phyloP scores from a whole-genome alignment of 345 rosid genomes.

The Linum usitatissimum region DNA sequence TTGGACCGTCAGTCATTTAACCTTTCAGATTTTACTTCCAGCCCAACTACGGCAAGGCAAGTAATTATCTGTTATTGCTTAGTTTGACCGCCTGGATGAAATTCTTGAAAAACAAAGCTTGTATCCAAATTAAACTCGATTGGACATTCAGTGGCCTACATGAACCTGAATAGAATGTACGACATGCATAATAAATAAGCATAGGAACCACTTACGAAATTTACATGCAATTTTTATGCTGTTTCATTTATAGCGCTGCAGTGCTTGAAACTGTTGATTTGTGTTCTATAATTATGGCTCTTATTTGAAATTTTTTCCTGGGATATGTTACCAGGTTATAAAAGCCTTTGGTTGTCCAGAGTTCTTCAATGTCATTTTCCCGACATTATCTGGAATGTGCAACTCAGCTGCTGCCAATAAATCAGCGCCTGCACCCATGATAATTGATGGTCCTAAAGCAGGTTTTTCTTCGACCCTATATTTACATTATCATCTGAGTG shows the following conservation, averaged over 20 bases:
- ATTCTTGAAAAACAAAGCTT: not conserved
- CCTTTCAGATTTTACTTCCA: not conserved
- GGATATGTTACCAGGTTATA: conserved; percentile 44
- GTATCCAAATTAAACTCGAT: not conserved
- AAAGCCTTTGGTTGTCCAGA: conserved; percentile 66
- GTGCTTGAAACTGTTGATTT: not conserved
- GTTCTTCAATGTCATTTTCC: conserved; percentile 61
- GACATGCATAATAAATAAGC: not conserved
- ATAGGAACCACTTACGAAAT: not conserved
- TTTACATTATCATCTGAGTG: conserved; percentile 2
- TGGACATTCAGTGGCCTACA: not conserved
- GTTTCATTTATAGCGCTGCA: not conserved
- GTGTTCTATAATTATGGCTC: not conserved
- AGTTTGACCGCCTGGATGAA: not conserved
- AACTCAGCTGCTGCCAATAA: conserved; percentile 33
- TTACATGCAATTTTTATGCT: not conserved
- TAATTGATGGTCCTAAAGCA: conserved; percentile 44
- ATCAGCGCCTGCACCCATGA: conserved; percentile 27
- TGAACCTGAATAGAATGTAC: not conserved
- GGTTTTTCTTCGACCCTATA: conserved; percentile 32
- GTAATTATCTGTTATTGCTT: not conserved
- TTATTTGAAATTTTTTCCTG: too few species aligned
- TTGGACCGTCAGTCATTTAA: not conserved
- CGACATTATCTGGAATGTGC: conserved; percentile 58
- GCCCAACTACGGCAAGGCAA: not conserved